Conservation (phyloP, 208 protist species). For the Zelonia costaricensis region DNA sequence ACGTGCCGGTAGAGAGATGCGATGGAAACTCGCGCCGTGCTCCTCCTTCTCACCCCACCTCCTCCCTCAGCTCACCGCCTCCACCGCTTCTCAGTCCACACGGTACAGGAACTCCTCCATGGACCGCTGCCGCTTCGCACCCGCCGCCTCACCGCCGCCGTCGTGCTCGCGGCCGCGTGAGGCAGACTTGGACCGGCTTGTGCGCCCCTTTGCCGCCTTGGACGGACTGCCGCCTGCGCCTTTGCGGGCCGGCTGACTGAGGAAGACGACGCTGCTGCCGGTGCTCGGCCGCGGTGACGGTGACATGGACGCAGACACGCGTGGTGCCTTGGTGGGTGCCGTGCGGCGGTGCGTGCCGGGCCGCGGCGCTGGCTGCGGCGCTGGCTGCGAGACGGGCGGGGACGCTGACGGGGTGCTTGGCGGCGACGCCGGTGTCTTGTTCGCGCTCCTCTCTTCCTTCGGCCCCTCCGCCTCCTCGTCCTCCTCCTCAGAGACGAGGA, state of each 20-base stretch:
- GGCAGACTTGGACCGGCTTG: neutral
- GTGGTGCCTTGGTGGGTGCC: neutral
- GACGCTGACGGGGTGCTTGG: neutral
- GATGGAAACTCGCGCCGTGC: too few species aligned
- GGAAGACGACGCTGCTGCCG: constrained; percentile 30
- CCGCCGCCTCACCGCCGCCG: neutral
- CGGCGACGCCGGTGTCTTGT: too few species aligned
- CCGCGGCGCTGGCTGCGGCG: too few species aligned
- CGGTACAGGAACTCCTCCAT: constrained; percentile 47
- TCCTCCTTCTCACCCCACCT: too few species aligned
- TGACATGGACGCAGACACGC: constrained; percentile 9
- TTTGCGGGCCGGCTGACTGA: constrained; percentile 25
- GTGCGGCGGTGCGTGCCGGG: too few species aligned
- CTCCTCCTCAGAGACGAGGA: constrained; percentile 30
- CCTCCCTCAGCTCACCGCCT: too few species aligned
- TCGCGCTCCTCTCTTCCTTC: too few species aligned
- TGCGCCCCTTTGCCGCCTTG: neutral
- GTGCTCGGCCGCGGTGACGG: constrained; percentile 28
- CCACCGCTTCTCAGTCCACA: neutral
- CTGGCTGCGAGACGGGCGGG: neutral
- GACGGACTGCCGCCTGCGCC: neutral
- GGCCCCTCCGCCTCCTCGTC: constrained; percentile 13
- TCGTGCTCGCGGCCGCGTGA: neutral
- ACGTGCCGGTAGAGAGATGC: too few species aligned
- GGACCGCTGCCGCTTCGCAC: constrained; percentile 27